Base-by-base conservation (phyloP, 2,329 filamentous ascomycete species). In the Aspergillus alliaceus region DNA sequence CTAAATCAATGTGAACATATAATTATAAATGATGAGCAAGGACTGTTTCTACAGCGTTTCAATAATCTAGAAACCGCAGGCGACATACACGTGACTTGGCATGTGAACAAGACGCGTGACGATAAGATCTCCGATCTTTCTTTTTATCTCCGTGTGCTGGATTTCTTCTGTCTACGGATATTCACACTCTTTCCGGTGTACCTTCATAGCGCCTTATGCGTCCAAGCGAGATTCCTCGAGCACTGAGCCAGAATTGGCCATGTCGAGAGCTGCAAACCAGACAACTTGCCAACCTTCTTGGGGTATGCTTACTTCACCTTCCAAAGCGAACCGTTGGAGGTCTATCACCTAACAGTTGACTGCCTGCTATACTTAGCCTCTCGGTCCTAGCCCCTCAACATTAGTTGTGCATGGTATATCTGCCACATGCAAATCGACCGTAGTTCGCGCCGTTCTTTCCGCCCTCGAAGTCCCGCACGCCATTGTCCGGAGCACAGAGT, bases 401-500 rank as follows among this genome's bases (percentile, higher is more conserved):
- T 73, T 97, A 11, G 86, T 97, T 22, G 75, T 96, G 49, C 87
- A 98, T 72, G 95, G 95, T 51, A 85, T 92, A 29, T 87, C 93
- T 67, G 89, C 91, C 2, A 96, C 93, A 0, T 93, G 92, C 39
- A 98, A 98, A 77, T 90, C 86, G 31, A 84, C 85, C 48, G 82
- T 96, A 51, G 80, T 88, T 3, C 80, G 81, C 56, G 80, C 82
- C 3, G 82, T 91, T 15, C 82, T 96, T 18, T 82, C 80, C 11
- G 80, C 84, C 31, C 82, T 89, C 7, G 79, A 82, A 3, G 78
- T 77, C 32, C 70, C 70, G 12, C 71, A 78, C 59, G 72, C 74
- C 25, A 64, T 78, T 52, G 70, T 80, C 49, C 75, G 72, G 35
- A 75, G 77, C 61, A 69, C 72, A 9, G 78, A 80, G 61, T 80